Evolutionary conservation across 768 basidiomycete species (phyloP), one percentile per base, ranked within the genome.

Genomic region (Candolleomyces efflorescens): DNA sequence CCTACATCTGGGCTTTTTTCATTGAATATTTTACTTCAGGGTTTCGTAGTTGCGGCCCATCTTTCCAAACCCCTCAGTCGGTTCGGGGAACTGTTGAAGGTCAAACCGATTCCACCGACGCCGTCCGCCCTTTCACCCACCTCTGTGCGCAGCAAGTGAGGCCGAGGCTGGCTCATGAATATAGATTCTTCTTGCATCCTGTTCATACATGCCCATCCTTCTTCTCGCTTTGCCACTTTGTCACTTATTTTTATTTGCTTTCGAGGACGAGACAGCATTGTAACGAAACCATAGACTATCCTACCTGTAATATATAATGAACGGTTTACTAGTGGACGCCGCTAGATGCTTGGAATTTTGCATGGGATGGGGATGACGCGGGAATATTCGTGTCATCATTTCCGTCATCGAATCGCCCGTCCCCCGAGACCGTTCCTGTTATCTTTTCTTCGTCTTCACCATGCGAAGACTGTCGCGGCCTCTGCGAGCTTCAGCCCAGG

Each of bases 21-120:
- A n/a, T 36, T 12, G 49, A 12, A 55, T 56, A 27, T 49, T 23
- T 60, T 55, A 32, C 36, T 38, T 22, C 32, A 82, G 81, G 80
- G 77, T 12, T 75, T 63, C 53, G 66, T 66, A 27, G 69, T 82
- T 32, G 78, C 78, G 7, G 59, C 59, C 4, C 78, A 79, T 67
- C 69, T 83, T 6, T 77, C 77, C 26, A 73, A 73, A 52, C 73
- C 79, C 10, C 65, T 83, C 53, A 68, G 70, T 48, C 75, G 72
- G 59, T 80, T 75, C 54, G 71, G 79, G 32, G 72, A 77, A 43
- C 67, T 69, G 51, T 62, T 78, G n/a, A 63, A 53, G 65, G 54
- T 50, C 50, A 44, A 56, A 56, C 65, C 68, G 2, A 61, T 60
- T 36, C 65, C 66, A 20, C 56, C 62, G 53, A 63, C 65, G 27